A percentile compares a stretch with the other conserved stretches of the same genome.
Evolutionary conservation across 306 rosid species (phyloP).

Genomic region (Trichosanthes cucumerina): DNA sequence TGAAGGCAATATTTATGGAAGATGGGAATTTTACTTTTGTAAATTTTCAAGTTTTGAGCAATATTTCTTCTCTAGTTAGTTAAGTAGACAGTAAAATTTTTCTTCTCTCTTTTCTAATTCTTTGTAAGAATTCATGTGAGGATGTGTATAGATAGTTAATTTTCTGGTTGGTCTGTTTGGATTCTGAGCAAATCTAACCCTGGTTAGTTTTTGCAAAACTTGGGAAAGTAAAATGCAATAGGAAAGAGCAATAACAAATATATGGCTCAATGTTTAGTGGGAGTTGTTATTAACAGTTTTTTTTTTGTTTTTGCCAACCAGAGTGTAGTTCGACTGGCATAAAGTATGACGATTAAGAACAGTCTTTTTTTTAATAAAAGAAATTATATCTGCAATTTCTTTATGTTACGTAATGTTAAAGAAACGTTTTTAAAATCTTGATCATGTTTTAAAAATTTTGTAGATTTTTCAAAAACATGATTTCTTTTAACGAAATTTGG

Average conservation of each 20-base stretch:
- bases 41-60: neutral
- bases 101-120: neutral
- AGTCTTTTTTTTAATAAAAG: neutral
- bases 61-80: neutral
- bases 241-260: neutral
- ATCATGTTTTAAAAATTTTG: too few relatives aligned
- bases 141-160: neutral
- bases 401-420: too few relatives aligned
- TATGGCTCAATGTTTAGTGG: neutral
- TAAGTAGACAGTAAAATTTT: neutral
- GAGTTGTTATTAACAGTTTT: neutral
- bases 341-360: too few relatives aligned
- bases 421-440: too few relatives aligned
- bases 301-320: too few relatives aligned
- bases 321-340: too few relatives aligned
- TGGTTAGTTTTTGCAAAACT: neutral
- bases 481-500: too few relatives aligned
- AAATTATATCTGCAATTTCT: too few relatives aligned
- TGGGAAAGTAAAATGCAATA: neutral
- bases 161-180: neutral
- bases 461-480: too few relatives aligned
- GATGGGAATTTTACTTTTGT: neutral
- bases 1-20: neutral
- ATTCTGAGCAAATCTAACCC: neutral
- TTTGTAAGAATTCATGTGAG: neutral